Evolutionary conservation across 129 eudicot genomes (phyloP).

Genomic region (Lonicera japonica): DNA sequence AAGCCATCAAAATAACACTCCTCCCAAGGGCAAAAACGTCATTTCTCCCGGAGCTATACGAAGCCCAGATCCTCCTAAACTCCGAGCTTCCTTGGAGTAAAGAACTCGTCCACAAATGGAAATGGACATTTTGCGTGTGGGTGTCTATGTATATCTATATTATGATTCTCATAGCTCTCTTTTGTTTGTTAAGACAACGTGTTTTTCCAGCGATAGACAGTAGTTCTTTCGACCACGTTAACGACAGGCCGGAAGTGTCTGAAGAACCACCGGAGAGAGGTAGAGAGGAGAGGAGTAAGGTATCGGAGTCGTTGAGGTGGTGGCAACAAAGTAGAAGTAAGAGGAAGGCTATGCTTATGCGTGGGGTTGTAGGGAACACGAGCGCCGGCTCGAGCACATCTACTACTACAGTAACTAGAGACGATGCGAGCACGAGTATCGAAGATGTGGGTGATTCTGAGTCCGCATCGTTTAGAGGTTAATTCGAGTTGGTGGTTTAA

Average conservation of each 20-base stretch:
- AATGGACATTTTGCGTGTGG: slow-evolving; percentile 87
- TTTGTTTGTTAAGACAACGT: slow-evolving; percentile 41
- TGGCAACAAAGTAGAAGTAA: slow-evolving; percentile 53
- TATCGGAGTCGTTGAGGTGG: slow-evolving; percentile 33
- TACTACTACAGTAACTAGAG: slow-evolving; percentile 44
- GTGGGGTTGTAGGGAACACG: slow-evolving; percentile 12
- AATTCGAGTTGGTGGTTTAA: no score
- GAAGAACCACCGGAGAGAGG: slow-evolving; percentile 4
- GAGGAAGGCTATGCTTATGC: slow-evolving; percentile 55
- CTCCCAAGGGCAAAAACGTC: slow-evolving; percentile 59
- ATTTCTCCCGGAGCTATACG: slow-evolving; percentile 67
- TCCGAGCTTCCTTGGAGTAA: slow-evolving; percentile 79
- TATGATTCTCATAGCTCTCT: slow-evolving; percentile 38
- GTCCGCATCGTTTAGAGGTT: slow-evolving; percentile 21
- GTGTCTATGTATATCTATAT: slow-evolving; percentile 45
- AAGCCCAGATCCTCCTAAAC: slow-evolving; percentile 43
- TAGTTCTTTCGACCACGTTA: neutral
- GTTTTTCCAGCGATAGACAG: slow-evolving; percentile 26
- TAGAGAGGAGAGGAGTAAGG: slow-evolving; percentile 15
- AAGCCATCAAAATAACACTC: slow-evolving; percentile 38
- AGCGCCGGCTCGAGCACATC: slow-evolving; percentile 30
- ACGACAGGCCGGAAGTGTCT: neutral
- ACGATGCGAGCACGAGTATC: slow-evolving; percentile 28
- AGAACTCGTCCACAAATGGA: slow-evolving; percentile 58
- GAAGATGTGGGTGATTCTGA: slow-evolving; percentile 71